Conservation (phyloP, 2,329 filamentous ascomycete species). For the Lasiodiplodia sp. region DNA sequence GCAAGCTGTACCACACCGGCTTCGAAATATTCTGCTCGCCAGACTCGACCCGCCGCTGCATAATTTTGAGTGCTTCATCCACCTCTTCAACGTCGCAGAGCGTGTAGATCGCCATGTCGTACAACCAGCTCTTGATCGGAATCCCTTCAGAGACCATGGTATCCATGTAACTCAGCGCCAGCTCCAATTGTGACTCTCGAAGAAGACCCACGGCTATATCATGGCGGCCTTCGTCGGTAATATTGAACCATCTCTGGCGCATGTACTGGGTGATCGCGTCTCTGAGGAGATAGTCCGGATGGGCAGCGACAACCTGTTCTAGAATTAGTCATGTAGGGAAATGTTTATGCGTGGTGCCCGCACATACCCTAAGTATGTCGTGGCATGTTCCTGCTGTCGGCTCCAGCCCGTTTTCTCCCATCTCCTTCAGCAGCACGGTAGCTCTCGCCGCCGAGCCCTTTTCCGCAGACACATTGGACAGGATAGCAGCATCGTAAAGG, state of each 20-base stretch:
- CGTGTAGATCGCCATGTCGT: slow-evolving; percentile 77
- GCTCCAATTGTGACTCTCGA: slow-evolving; percentile 82
- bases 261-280: slow-evolving; percentile 75
- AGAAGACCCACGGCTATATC: slow-evolving; percentile 76
- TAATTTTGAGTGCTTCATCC: slow-evolving; percentile 76
- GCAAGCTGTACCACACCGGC: slow-evolving; percentile 70
- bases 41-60: slow-evolving; percentile 51
- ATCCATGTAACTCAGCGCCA: slow-evolving; percentile 75
- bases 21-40: slow-evolving; percentile 33
- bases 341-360: neutral
- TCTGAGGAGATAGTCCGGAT: slow-evolving; percentile 83
- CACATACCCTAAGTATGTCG: slow-evolving; percentile 69
- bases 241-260: slow-evolving; percentile 73
- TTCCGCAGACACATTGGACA: slow-evolving; percentile 69
- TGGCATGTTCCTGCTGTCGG: slow-evolving; percentile 74
- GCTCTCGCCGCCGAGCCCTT: slow-evolving; percentile 73
- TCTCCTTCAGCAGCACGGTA: slow-evolving; percentile 72
- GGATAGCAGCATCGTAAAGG: slow-evolving; percentile 78
- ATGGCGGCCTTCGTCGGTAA: slow-evolving; percentile 69
- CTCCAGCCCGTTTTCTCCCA: slow-evolving; percentile 68
- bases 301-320: slow-evolving; percentile 70
- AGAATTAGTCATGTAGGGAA: neutral
- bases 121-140: slow-evolving; percentile 73
- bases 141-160: slow-evolving; percentile 66
- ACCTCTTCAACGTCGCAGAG: slow-evolving; percentile 76